Evolutionary conservation across 1,139 yeast genomes (phyloP).

Genomic region (Saccharomyces hybrid): DNA sequence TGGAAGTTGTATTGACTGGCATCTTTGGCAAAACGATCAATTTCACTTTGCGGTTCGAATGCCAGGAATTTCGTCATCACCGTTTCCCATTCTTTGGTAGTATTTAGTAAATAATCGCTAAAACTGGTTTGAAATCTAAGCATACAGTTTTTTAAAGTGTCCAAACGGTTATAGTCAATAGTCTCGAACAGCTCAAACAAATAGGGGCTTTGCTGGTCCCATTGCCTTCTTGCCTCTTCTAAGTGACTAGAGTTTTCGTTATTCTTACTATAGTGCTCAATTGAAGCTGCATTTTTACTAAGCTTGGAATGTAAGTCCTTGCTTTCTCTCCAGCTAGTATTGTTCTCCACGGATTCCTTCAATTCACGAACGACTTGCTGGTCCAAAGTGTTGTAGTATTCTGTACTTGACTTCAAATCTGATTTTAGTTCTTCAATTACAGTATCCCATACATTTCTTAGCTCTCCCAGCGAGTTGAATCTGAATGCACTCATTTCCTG

Average conservation of each 20-base stretch:
- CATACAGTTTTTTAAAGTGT: constrained; percentile 59
- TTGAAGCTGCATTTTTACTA: constrained; percentile 14
- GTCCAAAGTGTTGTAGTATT: constrained; percentile 45
- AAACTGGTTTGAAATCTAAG: constrained; percentile 62
- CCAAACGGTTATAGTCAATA: constrained; percentile 62
- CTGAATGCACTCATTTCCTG: constrained; percentile 33
- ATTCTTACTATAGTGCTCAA: constrained; percentile 8
- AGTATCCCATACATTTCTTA: constrained; percentile 51
- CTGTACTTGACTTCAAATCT: constrained; percentile 47
- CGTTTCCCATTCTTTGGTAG: constrained; percentile 51
- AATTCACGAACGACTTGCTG: constrained; percentile 51
- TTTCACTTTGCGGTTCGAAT: constrained; percentile 53
- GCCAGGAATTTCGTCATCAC: constrained; percentile 59
- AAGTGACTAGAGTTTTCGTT: constrained; percentile 12
- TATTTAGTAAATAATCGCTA: constrained; percentile 41
- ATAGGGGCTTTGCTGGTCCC: constrained; percentile 76
- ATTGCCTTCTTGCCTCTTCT: constrained; percentile 31
- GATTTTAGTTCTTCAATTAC: constrained; percentile 44
- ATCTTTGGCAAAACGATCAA: constrained; percentile 48
- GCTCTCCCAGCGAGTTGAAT: constrained; percentile 46
- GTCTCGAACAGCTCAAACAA: constrained; percentile 70
- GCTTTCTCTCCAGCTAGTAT: constrained; percentile 42
- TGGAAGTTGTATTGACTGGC: constrained; percentile 25
- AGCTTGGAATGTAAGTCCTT: constrained; percentile 35
- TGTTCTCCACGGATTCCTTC: constrained; percentile 43